These are phyloP conservation scores for Fusarium luffae DNA, from an alignment of 2,329 filamentous ascomycete species.

Conservation along the genomic window DNA sequence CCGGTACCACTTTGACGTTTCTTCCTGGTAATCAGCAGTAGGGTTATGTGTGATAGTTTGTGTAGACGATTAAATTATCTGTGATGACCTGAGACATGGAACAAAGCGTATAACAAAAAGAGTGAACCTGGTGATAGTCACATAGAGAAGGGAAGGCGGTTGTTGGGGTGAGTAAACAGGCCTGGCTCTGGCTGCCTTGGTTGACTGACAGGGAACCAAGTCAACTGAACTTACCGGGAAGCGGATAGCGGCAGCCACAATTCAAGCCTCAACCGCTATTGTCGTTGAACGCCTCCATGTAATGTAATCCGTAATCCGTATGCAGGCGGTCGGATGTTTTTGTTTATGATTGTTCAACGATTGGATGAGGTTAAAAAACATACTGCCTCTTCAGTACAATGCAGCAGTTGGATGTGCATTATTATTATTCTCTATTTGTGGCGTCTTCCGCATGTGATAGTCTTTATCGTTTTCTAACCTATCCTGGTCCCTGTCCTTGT, in stretches of 20 bases:
- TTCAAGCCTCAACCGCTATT: slow-evolving; percentile 25
- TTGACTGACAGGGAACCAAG: neutral
- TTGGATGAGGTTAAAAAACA: slow-evolving; percentile 2
- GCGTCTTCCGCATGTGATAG: slow-evolving; percentile 29
- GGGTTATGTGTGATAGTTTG: neutral
- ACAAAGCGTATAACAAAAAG: slow-evolving; percentile 11
- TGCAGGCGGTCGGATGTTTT: neutral
- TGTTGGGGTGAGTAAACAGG: slow-evolving; percentile 26
- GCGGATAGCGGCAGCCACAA: slow-evolving; percentile 28
- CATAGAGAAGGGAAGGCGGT: neutral
- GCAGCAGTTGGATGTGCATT: neutral
- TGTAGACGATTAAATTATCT: neutral
- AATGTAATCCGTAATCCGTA: neutral
- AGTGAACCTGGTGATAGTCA: neutral
- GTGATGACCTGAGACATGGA: slow-evolving; percentile 4
- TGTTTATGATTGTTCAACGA: slow-evolving; percentile 2
- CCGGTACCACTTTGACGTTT: neutral
- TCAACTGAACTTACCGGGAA: slow-evolving; percentile 16
- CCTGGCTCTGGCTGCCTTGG: neutral
- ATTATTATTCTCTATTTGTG: slow-evolving; percentile 1
- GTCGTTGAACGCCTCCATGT: slow-evolving; percentile 11
- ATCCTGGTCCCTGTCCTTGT: slow-evolving; percentile 17
- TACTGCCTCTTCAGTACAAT: neutral
- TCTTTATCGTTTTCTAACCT: neutral
- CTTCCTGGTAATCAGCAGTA: slow-evolving; percentile 10